Conservation (phyloP, 140 eudicot genomes). For the Oenanthe javanica region DNA sequence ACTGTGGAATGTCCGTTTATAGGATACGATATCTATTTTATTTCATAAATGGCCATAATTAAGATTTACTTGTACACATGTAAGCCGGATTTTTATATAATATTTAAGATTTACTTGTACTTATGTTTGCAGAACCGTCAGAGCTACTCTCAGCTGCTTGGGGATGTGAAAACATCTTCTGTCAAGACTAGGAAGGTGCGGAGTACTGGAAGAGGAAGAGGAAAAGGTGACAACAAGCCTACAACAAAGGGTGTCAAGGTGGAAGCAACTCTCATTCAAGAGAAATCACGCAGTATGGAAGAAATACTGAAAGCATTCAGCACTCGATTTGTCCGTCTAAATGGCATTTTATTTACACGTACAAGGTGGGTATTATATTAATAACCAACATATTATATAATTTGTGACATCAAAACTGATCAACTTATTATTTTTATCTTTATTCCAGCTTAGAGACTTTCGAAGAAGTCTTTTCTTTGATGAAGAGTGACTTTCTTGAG, state of each 20-base stretch:
- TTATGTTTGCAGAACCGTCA: slow-evolving; percentile 76
- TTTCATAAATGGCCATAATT: neutral
- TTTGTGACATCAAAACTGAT: neutral
- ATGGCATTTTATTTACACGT: slow-evolving; percentile 94
- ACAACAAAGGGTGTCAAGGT: slow-evolving; percentile 42
- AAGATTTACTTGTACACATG: neutral
- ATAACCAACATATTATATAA: neutral
- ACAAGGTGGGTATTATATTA: slow-evolving; percentile 55
- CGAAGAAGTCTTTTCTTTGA: slow-evolving; percentile 54
- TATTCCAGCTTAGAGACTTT: slow-evolving; percentile 82
- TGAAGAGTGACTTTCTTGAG: slow-evolving; percentile 48
- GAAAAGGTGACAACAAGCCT: slow-evolving; percentile 47
- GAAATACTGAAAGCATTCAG: slow-evolving; percentile 56
- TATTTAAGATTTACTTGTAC: neutral
- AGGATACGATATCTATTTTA: neutral
- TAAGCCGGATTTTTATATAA: neutral
- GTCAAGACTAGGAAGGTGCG: slow-evolving; percentile 41
- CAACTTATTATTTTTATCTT: neutral
- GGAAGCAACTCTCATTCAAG: slow-evolving; percentile 37
- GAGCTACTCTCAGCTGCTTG: slow-evolving; percentile 63
- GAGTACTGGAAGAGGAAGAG: slow-evolving; percentile 61
- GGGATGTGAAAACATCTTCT: slow-evolving; percentile 48
- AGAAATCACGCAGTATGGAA: slow-evolving; percentile 29
- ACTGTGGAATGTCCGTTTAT: neutral
- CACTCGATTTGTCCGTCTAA: slow-evolving; percentile 61